A percentile compares a stretch with the other conserved stretches of the same genome.
Evolutionary conservation across 2,329 filamentous ascomycete genomes (phyloP).

Genomic region (Botrytis medusae): DNA sequence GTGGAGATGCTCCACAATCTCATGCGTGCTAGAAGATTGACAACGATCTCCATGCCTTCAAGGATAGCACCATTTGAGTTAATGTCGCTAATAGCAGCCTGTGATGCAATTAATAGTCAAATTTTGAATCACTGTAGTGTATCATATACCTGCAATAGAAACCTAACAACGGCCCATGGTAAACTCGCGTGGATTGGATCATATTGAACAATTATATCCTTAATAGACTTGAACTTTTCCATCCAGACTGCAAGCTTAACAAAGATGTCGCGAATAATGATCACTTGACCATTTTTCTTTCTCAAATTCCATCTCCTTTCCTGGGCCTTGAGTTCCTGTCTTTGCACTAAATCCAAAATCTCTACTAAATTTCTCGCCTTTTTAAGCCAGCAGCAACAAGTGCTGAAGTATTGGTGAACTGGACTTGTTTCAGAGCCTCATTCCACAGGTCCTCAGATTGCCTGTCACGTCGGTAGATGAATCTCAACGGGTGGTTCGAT

Average conservation of each 20-base stretch:
- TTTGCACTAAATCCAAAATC: not conserved
- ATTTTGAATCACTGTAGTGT: not conserved
- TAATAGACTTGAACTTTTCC: slow-evolving; percentile 23
- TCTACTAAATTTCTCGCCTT: not conserved
- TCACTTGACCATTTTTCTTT: slow-evolving; percentile 14
- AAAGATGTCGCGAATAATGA: slow-evolving; percentile 25
- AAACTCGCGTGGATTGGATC: slow-evolving; percentile 26
- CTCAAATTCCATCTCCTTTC: not conserved
- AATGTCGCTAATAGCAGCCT: not conserved
- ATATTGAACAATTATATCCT: slow-evolving; percentile 23
- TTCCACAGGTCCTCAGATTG: not conserved
- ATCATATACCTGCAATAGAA: slow-evolving; percentile 23
- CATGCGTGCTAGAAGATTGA: slow-evolving; percentile 14
- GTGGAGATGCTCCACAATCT: slow-evolving; percentile 12
- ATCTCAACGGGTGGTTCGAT: not conserved
- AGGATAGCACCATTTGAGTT: slow-evolving; percentile 21
- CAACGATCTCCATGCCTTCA: slow-evolving; percentile 23
- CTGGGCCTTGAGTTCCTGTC: not conserved
- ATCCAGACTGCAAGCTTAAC: slow-evolving; percentile 25
- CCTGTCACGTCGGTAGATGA: not conserved
- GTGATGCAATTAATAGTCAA: not conserved
- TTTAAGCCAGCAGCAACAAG: not conserved
- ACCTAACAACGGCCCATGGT: slow-evolving; percentile 26
- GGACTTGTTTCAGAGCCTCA: not conserved
- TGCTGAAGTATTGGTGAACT: not conserved